Evolutionary conservation across 805 yeast genomes (phyloP).

Genomic region (Brettanomyces anomalus): DNA sequence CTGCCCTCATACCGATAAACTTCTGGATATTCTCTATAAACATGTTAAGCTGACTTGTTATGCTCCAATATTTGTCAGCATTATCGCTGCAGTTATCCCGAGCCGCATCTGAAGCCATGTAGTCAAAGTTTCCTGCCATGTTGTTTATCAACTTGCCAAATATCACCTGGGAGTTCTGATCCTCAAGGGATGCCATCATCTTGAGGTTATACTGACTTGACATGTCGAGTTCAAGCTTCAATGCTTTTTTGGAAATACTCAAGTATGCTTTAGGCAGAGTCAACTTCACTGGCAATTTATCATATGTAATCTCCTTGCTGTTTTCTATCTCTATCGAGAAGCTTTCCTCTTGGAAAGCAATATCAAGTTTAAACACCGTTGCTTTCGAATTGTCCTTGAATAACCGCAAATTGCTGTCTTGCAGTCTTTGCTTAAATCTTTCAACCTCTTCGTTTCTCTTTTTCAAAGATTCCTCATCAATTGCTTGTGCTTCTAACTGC

Average conservation of each 20-base stretch:
- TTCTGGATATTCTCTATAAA: slow-evolving; percentile 25
- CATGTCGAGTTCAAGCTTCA: slow-evolving; percentile 26
- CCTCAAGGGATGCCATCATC: slow-evolving; percentile 20
- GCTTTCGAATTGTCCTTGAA: slow-evolving; percentile 23
- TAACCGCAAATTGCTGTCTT: slow-evolving; percentile 11
- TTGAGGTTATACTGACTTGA: slow-evolving; percentile 19
- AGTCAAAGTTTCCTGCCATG: slow-evolving; percentile 21
- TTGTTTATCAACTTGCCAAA: slow-evolving; percentile 25
- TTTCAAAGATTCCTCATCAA: slow-evolving; percentile 6
- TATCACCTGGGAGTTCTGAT: slow-evolving; percentile 20
- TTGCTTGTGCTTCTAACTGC: not conserved
- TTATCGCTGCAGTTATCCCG: not conserved
- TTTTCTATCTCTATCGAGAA: slow-evolving; percentile 25
- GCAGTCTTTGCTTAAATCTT: slow-evolving; percentile 20
- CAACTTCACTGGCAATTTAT: slow-evolving; percentile 20
- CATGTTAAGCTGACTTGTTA: slow-evolving; percentile 25
- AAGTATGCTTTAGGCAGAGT: slow-evolving; percentile 26
- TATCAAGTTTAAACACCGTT: slow-evolving; percentile 19
- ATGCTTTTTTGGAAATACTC: slow-evolving; percentile 15
- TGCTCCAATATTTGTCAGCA: slow-evolving; percentile 12
- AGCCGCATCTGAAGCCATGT: slow-evolving; percentile 7
- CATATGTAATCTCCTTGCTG: slow-evolving; percentile 18
- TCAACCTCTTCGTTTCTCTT: slow-evolving; percentile 18
- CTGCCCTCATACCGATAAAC: slow-evolving; percentile 20
- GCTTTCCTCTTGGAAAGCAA: slow-evolving; percentile 19